Conservation (phyloP, 1,139 yeast genomes). For the Candida neerlandica region DNA sequence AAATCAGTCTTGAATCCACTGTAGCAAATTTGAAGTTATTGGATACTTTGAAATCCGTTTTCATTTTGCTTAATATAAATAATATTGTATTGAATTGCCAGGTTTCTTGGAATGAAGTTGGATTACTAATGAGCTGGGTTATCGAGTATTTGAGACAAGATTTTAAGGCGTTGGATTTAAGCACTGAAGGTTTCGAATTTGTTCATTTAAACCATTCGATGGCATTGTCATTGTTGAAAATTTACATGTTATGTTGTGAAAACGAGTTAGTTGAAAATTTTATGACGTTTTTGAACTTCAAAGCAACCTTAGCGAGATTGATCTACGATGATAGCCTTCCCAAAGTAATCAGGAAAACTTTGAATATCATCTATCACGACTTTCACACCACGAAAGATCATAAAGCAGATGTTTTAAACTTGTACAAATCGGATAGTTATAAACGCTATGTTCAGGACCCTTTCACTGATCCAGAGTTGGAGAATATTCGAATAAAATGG, state of each 20-base stretch:
- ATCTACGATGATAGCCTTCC: conserved; percentile 15
- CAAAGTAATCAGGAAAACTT: conserved; percentile 17
- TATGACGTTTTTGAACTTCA: conserved; percentile 18
- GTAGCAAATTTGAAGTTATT: conserved; percentile 16
- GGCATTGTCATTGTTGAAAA: conserved; percentile 26
- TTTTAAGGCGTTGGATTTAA: conserved; percentile 3
- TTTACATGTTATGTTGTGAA: conserved; percentile 24
- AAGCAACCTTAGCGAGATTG: conserved; percentile 9
- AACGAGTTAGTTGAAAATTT: conserved; percentile 23
- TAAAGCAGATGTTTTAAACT: conserved; percentile 13
- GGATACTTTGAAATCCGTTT: conserved; percentile 32
- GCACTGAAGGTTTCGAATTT: conserved; percentile 9
- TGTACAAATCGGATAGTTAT: conserved; percentile 20
- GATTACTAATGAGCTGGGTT: conserved; percentile 35
- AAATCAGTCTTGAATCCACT: conserved; percentile 13
- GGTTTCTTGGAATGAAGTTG: conserved; percentile 30
- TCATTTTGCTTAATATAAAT: conserved; percentile 34
- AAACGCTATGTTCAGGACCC: conserved; percentile 19
- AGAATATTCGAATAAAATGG: conserved; percentile 1
- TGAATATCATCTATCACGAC: conserved; percentile 25
- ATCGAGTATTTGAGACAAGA: conserved; percentile 18
- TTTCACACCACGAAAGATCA: conserved; percentile 13
- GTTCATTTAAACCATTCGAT: conserved; percentile 22
- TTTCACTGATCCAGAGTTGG: conserved; percentile 21
- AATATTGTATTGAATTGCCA: conserved; percentile 30